A percentile compares a stretch with the other conserved stretches of the same genome.
phyloP scores from a whole-genome alignment of 2,329 filamentous ascomycete species.

The Cladorrhinum sp. region DNA sequence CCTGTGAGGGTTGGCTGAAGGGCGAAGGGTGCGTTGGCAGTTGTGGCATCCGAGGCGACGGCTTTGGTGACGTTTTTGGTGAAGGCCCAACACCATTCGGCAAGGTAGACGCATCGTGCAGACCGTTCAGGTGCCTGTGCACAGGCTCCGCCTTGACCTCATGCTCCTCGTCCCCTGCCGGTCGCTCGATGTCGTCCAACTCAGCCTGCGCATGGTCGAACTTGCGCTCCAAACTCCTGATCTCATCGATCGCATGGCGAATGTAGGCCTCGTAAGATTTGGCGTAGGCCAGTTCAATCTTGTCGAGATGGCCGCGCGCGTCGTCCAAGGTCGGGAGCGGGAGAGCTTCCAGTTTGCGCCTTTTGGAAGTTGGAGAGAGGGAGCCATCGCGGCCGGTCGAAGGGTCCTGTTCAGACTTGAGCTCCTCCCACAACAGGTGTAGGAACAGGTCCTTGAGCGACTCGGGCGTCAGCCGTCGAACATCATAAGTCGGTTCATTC shows the following conservation, averaged over 20 bases:
- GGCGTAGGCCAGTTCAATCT: slow-evolving; percentile 67
- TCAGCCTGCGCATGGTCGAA: slow-evolving; percentile 64
- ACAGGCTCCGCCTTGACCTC: slow-evolving; percentile 4
- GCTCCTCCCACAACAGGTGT: slow-evolving; percentile 70
- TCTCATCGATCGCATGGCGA: slow-evolving; percentile 64
- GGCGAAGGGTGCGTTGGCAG: slow-evolving; percentile 6
- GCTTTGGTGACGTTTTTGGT: slow-evolving; percentile 14
- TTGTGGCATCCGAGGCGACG: slow-evolving; percentile 10
- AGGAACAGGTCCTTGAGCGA: slow-evolving; percentile 77
- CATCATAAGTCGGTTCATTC: slow-evolving; percentile 68
- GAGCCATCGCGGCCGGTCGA: slow-evolving; percentile 40
- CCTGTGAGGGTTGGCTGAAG: slow-evolving; percentile 1
- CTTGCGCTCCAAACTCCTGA: slow-evolving; percentile 69
- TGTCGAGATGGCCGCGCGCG: slow-evolving; percentile 61
- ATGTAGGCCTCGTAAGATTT: slow-evolving; percentile 74
- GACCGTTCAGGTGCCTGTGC: slow-evolving; percentile 4
- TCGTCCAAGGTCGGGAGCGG: slow-evolving; percentile 64
- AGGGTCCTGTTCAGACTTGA: slow-evolving; percentile 44
- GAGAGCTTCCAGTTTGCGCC: slow-evolving; percentile 70
- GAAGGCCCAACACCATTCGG: slow-evolving; percentile 18
- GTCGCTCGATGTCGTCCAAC: slow-evolving; percentile 48
- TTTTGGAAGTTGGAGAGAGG: slow-evolving; percentile 58
- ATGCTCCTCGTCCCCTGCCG: slow-evolving; percentile 27
- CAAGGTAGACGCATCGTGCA: slow-evolving; percentile 1
- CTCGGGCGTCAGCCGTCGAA: slow-evolving; percentile 69